These are phyloP conservation scores for Acanthamoeba sp. DNA, from an alignment of 208 protist species.

Conservation along the genomic window DNA sequence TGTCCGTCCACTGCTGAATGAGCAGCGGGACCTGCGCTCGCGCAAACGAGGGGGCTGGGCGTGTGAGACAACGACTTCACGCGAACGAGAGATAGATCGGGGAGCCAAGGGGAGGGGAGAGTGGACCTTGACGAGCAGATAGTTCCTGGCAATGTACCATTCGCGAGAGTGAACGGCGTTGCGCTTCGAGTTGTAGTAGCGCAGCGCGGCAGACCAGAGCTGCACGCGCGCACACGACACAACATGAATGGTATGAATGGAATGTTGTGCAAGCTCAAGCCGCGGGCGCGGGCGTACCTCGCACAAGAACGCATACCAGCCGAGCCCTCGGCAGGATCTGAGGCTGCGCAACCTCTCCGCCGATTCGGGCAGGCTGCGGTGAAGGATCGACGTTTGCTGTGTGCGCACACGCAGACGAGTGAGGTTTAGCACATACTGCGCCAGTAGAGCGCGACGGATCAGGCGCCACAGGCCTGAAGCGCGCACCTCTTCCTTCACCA, in stretches of 20 bases:
- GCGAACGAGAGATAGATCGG: background rate
- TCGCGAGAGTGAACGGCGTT: background rate
- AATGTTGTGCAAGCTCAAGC: too few species aligned
- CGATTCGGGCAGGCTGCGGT: background rate
- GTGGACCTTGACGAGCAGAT: constrained; percentile 20
- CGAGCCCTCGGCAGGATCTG: background rate
- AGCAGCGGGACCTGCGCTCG: background rate
- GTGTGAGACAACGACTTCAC: background rate
- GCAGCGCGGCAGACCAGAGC: constrained; percentile 11
- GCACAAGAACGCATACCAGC: constrained; percentile 31
- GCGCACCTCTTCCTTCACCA: constrained; percentile 20
- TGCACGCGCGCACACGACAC: background rate
- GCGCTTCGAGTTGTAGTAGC: background rate
- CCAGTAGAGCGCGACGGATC: background rate
- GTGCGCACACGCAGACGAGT: too few species aligned
- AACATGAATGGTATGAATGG: too few species aligned
- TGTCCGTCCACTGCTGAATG: constrained; percentile 5
- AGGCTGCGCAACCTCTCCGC: constrained; percentile 4
- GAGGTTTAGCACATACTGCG: background rate
- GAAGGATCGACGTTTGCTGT: background rate
- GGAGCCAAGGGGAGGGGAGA: background rate
- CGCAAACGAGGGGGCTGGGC: too few species aligned
- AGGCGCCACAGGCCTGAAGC: too few species aligned
- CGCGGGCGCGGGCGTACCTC: too few species aligned
- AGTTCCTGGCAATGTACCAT: constrained; percentile 3